A percentile compares a stretch with the other conserved stretches of the same genome.
These are phyloP conservation scores for Spencermartinsiella ligniputridi DNA, from an alignment of 1,139 yeast genomes.

Conservation along the genomic window DNA sequence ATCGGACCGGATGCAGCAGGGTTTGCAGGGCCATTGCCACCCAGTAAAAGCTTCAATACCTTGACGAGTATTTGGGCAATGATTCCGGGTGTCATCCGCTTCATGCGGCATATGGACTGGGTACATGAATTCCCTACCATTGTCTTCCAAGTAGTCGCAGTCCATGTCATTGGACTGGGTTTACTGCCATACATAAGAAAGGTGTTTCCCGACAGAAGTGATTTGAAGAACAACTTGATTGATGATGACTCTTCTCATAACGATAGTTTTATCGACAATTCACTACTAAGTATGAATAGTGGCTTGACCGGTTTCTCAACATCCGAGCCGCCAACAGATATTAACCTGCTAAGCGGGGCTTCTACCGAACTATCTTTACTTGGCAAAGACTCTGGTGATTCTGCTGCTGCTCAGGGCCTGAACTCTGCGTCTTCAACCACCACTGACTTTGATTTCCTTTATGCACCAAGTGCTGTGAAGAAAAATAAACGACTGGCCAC, in stretches of 20 bases:
- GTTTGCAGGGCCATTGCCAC: conserved; percentile 2
- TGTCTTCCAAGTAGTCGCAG: conserved; percentile 26
- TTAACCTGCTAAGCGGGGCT: background rate
- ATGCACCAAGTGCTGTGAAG: conserved; percentile 19
- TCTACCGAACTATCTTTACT: conserved; percentile 7
- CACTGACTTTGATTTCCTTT: conserved; percentile 18
- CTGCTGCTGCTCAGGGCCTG: background rate
- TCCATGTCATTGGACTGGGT: conserved; percentile 29
- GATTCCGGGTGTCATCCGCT: conserved; percentile 21
- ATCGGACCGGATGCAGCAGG: background rate
- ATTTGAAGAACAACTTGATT: conserved; percentile 7
- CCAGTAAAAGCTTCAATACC: conserved; percentile 20
- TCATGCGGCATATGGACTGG: conserved; percentile 28
- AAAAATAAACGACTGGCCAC: conserved; percentile 26
- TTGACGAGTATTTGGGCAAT: conserved; percentile 22
- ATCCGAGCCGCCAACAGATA: background rate
- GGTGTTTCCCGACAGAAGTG: conserved; percentile 23
- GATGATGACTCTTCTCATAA: background rate
- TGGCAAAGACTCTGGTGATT: conserved; percentile 5
- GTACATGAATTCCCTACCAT: conserved; percentile 27
- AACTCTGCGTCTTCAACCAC: background rate
- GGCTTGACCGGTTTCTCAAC: background rate
- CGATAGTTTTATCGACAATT: conserved; percentile 1
- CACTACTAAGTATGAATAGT: background rate
- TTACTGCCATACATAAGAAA: conserved; percentile 27